These are phyloP conservation scores for Allantophomopsis cytisporea DNA, from an alignment of 2,329 filamentous ascomycete genomes.

Conservation along the genomic window DNA sequence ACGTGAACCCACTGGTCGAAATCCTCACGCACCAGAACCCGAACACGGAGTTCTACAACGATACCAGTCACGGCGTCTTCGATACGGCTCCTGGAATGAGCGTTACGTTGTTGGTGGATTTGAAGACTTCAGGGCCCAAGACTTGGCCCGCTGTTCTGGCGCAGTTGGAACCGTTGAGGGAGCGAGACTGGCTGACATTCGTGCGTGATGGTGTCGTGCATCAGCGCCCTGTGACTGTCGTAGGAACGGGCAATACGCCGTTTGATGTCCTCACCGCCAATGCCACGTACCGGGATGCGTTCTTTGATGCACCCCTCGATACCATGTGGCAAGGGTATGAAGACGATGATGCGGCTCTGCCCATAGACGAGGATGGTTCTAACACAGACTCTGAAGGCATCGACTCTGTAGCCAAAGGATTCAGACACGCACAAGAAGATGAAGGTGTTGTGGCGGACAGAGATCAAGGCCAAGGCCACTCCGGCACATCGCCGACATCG, in stretches of 20 bases:
- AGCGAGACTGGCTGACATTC: slow-evolving; percentile 40
- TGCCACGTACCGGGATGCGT: slow-evolving; percentile 41
- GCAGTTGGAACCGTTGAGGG: slow-evolving; percentile 44
- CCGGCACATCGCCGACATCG: slow-evolving; percentile 20
- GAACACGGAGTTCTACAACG: slow-evolving; percentile 28
- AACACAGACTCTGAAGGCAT: slow-evolving; percentile 6
- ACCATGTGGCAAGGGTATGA: slow-evolving; percentile 19
- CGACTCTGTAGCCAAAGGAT: too few relatives aligned
- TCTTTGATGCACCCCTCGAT: slow-evolving; percentile 52
- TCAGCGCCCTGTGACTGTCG: slow-evolving; percentile 48
- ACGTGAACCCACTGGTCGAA: slow-evolving; percentile 48
- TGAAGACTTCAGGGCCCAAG: slow-evolving; percentile 43
- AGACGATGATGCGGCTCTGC: slow-evolving; percentile 1
- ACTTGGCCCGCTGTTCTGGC: slow-evolving; percentile 37
- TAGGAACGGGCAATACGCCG: slow-evolving; percentile 52
- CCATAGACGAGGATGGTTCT: slow-evolving; percentile 5
- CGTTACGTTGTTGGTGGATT: slow-evolving; percentile 51
- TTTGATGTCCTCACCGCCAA: slow-evolving; percentile 41
- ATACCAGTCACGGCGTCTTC: slow-evolving; percentile 39
- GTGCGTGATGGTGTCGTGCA: slow-evolving; percentile 35
- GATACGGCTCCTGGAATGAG: slow-evolving; percentile 35
- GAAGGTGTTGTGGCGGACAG: too few relatives aligned
- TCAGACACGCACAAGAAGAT: too few relatives aligned
- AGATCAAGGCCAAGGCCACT: slow-evolving; percentile 25
- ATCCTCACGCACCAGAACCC: slow-evolving; percentile 41